Evolutionary conservation across 257 asterid species (phyloP), one percentile per base, ranked within the genome.

Genomic region (Ajuga chamaepitys): DNA sequence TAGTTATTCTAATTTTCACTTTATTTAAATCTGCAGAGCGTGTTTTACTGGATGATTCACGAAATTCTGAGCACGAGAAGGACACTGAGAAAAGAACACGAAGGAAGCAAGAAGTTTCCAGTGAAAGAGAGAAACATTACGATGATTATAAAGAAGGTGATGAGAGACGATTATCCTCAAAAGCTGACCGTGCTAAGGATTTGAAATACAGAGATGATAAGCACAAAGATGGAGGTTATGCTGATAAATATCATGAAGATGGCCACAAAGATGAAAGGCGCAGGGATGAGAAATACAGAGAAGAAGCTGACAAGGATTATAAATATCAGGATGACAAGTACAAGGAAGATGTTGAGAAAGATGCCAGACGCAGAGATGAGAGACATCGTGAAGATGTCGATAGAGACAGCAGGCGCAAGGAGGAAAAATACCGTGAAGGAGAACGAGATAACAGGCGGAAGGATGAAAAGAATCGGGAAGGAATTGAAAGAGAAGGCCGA

Each of bases 131-230:
- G 25, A 84, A 77, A 67, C 76, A 80, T 70, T 80, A 68, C n/a
- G 89, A 83, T 56, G 86, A 77, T 75, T 44, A 67, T 58, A 84
- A 77, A 79, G 95, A 86, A 71, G 74, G 78, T 45, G 89, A 80
- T 42, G 93, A 81, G 67, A 86, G 71, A 47, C 78, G 83, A 51
- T 13, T 70, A 67, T 70, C 95, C 45, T 80, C 87, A 9, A 94
- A 79, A 77, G 74, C 77, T 64, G 99, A 89, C 30, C 95, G 78
- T 59, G 73, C 83, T 37, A 85, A 81, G 85, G 95, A 86, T 77
- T 78, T 76, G 63, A 89, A 78, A 74, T 63, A 76, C 71, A 82
- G 74, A 74, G 94, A 87, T 68, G 95, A 83, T 62, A 84, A 74
- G 82, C 73, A 82, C 71, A 89, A 78, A 58, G 95, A 82, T 50